phyloP scores from a whole-genome alignment of 208 protist genomes.

The Leishmania major region DNA sequence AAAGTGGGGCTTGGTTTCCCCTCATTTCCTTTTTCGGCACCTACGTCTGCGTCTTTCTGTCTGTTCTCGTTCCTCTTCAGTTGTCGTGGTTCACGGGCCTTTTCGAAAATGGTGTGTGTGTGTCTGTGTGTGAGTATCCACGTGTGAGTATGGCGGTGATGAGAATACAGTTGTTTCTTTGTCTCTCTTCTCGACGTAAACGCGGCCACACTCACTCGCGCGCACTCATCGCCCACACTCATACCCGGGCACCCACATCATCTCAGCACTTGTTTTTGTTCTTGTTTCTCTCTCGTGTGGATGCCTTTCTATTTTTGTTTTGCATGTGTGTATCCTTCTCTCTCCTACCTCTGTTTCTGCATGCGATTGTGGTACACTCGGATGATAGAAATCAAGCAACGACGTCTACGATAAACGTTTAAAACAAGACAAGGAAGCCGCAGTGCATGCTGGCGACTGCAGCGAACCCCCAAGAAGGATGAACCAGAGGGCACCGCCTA shows the following conservation, averaged over 20 bases:
- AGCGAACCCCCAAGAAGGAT: not conserved
- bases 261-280: not conserved
- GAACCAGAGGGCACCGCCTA: not conserved
- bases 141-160: not conserved
- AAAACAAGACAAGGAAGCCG: not conserved
- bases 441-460: not conserved
- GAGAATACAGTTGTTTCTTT: not conserved
- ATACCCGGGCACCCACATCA: not conserved
- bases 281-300: slow-evolving; percentile 2
- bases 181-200: not conserved
- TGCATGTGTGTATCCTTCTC: not conserved
- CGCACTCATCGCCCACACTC: not conserved
- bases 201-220: not conserved
- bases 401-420: not conserved
- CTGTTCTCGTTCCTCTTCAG: too few relatives aligned
- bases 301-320: not conserved
- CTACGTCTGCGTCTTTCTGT: not conserved
- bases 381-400: not conserved
- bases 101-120: not conserved
- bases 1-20: not conserved
- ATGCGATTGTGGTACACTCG: not conserved
- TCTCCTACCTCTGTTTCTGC: slow-evolving; percentile 8
- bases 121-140: not conserved
- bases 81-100: not conserved
- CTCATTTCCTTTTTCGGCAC: not conserved